A percentile compares a stretch with the other conserved stretches of the same genome.
These are phyloP conservation scores for Pseudisothecium myosuroides DNA, from an alignment of 225 moss, liverwort and hornwort genomes.

Conservation along the genomic window DNA sequence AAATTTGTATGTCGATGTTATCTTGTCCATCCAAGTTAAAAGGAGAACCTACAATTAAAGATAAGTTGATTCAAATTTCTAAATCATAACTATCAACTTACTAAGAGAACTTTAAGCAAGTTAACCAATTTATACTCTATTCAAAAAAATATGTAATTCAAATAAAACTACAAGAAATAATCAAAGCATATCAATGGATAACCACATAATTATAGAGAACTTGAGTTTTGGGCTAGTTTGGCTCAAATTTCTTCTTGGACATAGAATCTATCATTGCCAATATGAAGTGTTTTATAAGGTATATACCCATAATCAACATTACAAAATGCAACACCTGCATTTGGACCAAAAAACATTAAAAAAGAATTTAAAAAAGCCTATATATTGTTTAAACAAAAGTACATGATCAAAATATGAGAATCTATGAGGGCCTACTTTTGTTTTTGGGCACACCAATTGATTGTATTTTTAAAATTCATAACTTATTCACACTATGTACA, in stretches of 20 bases:
- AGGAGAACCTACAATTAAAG: not conserved
- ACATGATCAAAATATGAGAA: not conserved
- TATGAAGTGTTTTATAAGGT: not conserved
- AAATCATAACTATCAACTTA: not conserved
- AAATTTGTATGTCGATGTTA: too few species aligned
- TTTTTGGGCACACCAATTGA: not conserved
- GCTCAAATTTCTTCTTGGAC: not conserved
- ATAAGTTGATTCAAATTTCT: fast-evolving
- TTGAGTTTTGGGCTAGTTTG: not conserved
- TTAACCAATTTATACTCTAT: too few species aligned
- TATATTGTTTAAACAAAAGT: not conserved
- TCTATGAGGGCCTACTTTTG: not conserved
- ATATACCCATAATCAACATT: not conserved
- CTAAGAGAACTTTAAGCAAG: not conserved
- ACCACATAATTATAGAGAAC: not conserved
- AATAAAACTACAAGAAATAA: too few species aligned
- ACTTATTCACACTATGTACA: fast-evolving
- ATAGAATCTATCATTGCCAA: fast-evolving
- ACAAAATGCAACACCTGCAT: not conserved
- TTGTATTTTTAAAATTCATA: not conserved
- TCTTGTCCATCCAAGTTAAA: too few species aligned
- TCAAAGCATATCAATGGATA: too few species aligned
- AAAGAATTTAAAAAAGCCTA: too few species aligned
- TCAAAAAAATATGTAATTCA: too few species aligned
- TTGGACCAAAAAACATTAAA: not conserved